Conservation (phyloP, 2,329 filamentous ascomycete species). For the Cryphonectria carpinicola region DNA sequence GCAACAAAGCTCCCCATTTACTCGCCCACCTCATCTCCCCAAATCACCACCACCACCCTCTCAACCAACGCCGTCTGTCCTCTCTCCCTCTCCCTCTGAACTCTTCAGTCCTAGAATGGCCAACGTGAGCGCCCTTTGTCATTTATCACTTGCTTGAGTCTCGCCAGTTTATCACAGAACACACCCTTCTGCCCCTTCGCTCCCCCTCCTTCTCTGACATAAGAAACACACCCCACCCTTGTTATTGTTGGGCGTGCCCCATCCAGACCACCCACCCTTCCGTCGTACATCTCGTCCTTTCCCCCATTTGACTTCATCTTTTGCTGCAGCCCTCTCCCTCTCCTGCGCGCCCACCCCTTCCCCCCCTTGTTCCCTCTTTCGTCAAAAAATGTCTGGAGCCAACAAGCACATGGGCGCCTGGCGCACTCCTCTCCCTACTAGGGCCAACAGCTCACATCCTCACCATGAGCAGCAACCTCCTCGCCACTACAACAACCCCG, state of each 20-base stretch:
- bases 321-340: not conserved
- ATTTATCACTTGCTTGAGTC: constrained; percentile 21
- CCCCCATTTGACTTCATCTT: constrained; percentile 4
- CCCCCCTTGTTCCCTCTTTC: not conserved
- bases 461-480: constrained; percentile 32
- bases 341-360: not conserved
- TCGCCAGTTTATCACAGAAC: constrained; percentile 15
- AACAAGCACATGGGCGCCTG: constrained; percentile 27
- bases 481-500: constrained; percentile 52
- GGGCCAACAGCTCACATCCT: constrained; percentile 27
- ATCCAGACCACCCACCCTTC: constrained; percentile 12
- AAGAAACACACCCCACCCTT: constrained; percentile 6
- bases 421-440: constrained; percentile 26
- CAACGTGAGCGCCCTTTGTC: constrained; percentile 30
- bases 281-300: constrained; percentile 4
- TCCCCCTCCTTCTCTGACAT: not conserved
- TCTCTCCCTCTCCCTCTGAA: constrained; percentile 6
- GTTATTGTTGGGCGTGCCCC: constrained; percentile 13
- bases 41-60: not conserved
- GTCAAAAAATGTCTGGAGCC: constrained; percentile 25
- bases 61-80: not conserved
- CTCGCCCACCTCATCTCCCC: not conserved
- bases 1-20: not conserved
- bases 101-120: constrained; percentile 27
- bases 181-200: constrained; percentile 1